Evolutionary conservation across 768 basidiomycete species (phyloP).

Genomic region (Pholiota conissans): DNA sequence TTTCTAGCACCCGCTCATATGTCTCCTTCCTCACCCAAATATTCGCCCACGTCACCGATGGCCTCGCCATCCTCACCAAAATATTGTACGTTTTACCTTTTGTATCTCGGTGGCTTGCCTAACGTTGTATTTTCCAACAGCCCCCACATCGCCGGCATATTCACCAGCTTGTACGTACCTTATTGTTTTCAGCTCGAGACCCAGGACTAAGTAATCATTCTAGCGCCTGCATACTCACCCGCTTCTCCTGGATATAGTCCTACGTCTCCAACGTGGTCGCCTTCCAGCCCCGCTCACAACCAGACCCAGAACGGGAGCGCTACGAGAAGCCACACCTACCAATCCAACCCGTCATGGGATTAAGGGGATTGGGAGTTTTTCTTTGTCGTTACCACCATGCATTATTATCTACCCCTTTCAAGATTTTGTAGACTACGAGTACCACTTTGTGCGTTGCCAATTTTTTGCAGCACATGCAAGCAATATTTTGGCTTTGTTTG

Average conservation of each 20-base stretch:
- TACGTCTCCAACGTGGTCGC: slow-evolving; percentile 83
- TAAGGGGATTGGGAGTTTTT: slow-evolving; percentile 22
- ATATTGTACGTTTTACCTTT: slow-evolving; percentile 65
- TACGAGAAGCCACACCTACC: slow-evolving; percentile 43
- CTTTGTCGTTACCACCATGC: slow-evolving; percentile 19
- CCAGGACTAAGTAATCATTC: not conserved
- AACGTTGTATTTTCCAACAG: slow-evolving; percentile 35
- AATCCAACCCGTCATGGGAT: slow-evolving; percentile 54
- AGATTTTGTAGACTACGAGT: slow-evolving; percentile 27
- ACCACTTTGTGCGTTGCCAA: slow-evolving; percentile 4
- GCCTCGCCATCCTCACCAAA: slow-evolving; percentile 90
- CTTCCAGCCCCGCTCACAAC: slow-evolving; percentile 78
- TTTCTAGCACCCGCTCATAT: slow-evolving; percentile 69
- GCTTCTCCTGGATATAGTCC: slow-evolving; percentile 87
- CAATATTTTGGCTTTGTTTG: slow-evolving; percentile 7
- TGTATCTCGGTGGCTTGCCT: slow-evolving; percentile 1
- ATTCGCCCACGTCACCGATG: slow-evolving; percentile 91
- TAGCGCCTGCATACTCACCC: slow-evolving; percentile 82
- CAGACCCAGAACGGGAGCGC: slow-evolving; percentile 57
- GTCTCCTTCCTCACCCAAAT: slow-evolving; percentile 90
- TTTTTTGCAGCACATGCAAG: slow-evolving; percentile 7
- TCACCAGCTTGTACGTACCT: slow-evolving; percentile 77
- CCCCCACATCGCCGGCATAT: slow-evolving; percentile 85
- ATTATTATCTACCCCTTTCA: slow-evolving; percentile 24
- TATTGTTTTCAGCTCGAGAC: slow-evolving; percentile 2